These are phyloP conservation scores for Blastomyces gilchristii DNA, from an alignment of 2,329 filamentous ascomycete genomes.

Conservation along the genomic window DNA sequence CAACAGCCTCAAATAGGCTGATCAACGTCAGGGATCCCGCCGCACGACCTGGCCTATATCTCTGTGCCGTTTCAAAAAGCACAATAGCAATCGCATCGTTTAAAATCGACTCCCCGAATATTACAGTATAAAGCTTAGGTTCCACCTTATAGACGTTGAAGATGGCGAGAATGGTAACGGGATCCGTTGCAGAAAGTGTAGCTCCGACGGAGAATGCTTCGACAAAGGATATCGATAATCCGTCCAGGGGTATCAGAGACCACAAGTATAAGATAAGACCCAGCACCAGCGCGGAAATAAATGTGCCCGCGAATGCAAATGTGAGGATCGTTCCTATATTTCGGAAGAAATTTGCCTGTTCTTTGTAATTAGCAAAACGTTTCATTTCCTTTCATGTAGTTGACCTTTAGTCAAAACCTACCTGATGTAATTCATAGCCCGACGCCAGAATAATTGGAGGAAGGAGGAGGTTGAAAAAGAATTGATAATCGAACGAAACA, in stretches of 20 bases:
- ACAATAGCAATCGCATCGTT: slow-evolving; percentile 99
- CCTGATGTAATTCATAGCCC: slow-evolving; percentile 91
- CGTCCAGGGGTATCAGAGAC: slow-evolving; percentile 75
- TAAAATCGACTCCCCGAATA: slow-evolving; percentile 95
- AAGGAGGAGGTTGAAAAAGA: slow-evolving; percentile 98
- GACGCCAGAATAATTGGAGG: slow-evolving; percentile 96
- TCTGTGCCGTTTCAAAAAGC: slow-evolving; percentile 93
- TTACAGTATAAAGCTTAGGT: slow-evolving; percentile 95
- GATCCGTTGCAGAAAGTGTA: slow-evolving; percentile 91
- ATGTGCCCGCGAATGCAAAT: slow-evolving; percentile 94
- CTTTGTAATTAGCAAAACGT: slow-evolving; percentile 7
- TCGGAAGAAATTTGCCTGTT: slow-evolving; percentile 84
- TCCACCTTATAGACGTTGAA: slow-evolving; percentile 99
- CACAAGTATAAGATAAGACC: slow-evolving; percentile 82
- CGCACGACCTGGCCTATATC: slow-evolving; percentile 69
- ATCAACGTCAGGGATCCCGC: slow-evolving; percentile 61
- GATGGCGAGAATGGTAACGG: slow-evolving; percentile 93
- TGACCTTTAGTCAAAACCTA: slow-evolving; percentile 21
- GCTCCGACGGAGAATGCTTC: slow-evolving; percentile 95
- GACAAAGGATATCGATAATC: slow-evolving; percentile 77
- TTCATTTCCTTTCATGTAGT: not conserved
- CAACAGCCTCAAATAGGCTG: slow-evolving; percentile 81
- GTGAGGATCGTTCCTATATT: slow-evolving; percentile 96
- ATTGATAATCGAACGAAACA: slow-evolving; percentile 96
- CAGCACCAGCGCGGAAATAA: slow-evolving; percentile 92